Base-by-base conservation (phyloP, 192 early-diverging fungal species). In the Mortierella hygrophila region DNA sequence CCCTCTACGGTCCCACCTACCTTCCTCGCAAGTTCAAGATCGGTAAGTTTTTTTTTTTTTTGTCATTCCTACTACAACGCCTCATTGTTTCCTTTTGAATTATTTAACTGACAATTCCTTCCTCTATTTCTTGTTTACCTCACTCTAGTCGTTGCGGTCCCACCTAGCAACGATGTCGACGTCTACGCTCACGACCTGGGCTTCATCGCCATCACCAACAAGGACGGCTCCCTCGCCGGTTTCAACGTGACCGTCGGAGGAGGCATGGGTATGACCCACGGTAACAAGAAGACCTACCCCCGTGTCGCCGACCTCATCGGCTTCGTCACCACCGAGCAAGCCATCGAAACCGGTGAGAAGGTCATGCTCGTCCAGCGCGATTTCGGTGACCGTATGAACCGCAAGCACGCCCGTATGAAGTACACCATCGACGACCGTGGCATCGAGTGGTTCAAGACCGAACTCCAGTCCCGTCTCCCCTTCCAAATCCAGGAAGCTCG, bases 201-300 rank as follows among this genome's bases (percentile, higher is more conserved):
- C 73, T 97, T 91, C 87, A 97, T 98, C 78, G 97, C 97, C 68
- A 95, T 99, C 83, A 90, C 95, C 49, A 95, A 97, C 78, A 90
- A 91, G 79, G 88, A 95, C 86, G 91, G 92, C 75, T 77, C 88
- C 70, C 91, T 99, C 70, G 88, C 97, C 70, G 98, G 98, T 74
- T 99, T 95, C 92, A 99, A 98, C 88, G 94, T 98, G 47, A 94
- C 95, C 55, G 95, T 99, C 70, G 98, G 98, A 80, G 98, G 98
- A 82, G 98, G 98, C 69, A 98, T 99, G 98, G 98, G 98, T 87
- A 96, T 96, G 94, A 98, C 98, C 40, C 98, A 99, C 92, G 95
- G 96, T 81, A 99, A 98, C 95, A 97, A 97, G 82, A 97, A 97
- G 92, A 99, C 98, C 11, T 99, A 97, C 83, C 98, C 98, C 60